Evolutionary conservation across 768 basidiomycete genomes (phyloP).

Genomic region (Nidularia sp.): DNA sequence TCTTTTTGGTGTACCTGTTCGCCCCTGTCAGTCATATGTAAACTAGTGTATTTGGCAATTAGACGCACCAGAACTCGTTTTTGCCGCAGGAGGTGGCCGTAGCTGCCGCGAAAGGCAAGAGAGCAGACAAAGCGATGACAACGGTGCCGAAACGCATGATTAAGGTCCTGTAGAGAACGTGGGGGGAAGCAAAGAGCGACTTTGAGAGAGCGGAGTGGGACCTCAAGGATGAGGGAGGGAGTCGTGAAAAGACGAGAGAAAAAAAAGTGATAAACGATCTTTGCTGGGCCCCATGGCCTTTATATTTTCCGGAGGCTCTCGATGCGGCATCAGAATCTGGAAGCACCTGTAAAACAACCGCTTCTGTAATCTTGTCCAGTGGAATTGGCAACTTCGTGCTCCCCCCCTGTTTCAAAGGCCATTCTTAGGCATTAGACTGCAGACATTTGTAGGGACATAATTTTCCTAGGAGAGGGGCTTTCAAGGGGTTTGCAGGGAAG

Average conservation of each 20-base stretch:
- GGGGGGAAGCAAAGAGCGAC: not conserved
- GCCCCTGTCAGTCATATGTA: no score
- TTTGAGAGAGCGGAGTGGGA: not conserved
- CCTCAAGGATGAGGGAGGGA: not conserved
- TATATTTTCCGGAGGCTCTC: not conserved
- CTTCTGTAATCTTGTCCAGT: no score
- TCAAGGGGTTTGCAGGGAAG: no score
- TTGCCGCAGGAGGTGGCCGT: slow-evolving; percentile 2
- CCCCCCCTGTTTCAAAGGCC: no score
- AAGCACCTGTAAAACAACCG: no score
- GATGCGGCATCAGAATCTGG: not conserved
- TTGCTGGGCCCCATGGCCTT: not conserved
- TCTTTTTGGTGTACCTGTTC: slow-evolving; percentile 21
- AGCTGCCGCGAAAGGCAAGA: not conserved
- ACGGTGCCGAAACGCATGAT: not conserved
- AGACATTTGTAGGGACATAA: no score
- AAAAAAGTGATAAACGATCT: not conserved
- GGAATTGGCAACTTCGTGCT: no score
- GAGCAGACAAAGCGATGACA: not conserved
- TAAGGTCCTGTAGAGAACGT: not conserved
- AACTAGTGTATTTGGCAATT: no score
- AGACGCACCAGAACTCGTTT: slow-evolving; percentile 28
- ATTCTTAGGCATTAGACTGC: no score
- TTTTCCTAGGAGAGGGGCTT: no score
- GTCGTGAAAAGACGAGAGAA: not conserved